Conservation (phyloP, 1,284 basidiomycete species). For the Trichosporon sp. region DNA sequence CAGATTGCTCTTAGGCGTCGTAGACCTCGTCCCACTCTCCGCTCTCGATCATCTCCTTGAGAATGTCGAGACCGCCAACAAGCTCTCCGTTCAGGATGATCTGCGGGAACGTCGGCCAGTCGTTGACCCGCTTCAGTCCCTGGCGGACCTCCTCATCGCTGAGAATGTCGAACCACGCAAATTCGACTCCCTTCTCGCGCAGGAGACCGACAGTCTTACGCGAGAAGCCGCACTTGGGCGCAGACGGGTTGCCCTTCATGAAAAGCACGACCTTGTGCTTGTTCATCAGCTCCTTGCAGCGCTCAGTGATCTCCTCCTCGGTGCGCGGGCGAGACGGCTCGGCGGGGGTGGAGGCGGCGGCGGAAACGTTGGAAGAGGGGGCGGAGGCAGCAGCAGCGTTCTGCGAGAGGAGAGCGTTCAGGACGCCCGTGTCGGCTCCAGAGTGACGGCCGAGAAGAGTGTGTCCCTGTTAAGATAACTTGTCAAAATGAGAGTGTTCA, state of each 20-base stretch:
- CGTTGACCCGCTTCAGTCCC: constrained; percentile 59
- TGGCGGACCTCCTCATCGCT: constrained; percentile 70
- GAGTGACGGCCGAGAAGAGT: constrained; percentile 77
- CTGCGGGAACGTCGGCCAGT: constrained; percentile 62
- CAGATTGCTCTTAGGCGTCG: constrained; percentile 20
- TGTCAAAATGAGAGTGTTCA: neutral
- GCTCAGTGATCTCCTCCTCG: constrained; percentile 56
- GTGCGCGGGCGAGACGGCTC: constrained; percentile 46
- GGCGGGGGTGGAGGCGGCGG: constrained; percentile 42
- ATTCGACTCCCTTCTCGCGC: constrained; percentile 65
- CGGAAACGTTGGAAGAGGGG: constrained; percentile 51
- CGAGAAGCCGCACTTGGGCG: constrained; percentile 83
- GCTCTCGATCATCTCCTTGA: constrained; percentile 65
- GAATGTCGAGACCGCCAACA: constrained; percentile 70
- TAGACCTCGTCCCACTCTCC: constrained; percentile 56
- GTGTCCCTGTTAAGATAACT: constrained; percentile 69
- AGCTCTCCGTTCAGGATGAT: constrained; percentile 83
- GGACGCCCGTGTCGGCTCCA: constrained; percentile 75
- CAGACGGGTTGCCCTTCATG: constrained; percentile 93
- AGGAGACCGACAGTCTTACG: constrained; percentile 70
- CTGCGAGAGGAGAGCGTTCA: constrained; percentile 68
- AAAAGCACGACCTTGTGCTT: constrained; percentile 72
- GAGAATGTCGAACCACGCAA: constrained; percentile 73
- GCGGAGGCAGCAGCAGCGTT: constrained; percentile 58
- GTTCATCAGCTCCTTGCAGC: constrained; percentile 66